Percentiles rank a stretch among this genome's conserved stretches.
phyloP scores from a whole-genome alignment of 164 flowering plant genomes.

The Vitis riparia region DNA sequence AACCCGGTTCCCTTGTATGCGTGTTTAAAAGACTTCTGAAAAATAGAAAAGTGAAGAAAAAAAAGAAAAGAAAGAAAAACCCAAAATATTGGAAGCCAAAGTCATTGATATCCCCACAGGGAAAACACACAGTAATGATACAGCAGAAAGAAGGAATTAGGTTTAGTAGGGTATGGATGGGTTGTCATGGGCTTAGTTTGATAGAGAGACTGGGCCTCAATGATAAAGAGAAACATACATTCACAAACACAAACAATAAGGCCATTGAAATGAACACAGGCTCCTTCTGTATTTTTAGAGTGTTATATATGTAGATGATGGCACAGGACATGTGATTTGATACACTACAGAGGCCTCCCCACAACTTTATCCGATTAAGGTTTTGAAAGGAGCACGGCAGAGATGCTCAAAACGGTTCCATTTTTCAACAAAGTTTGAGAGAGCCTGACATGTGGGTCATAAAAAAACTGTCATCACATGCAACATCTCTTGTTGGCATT shows the following conservation, averaged over 20 bases:
- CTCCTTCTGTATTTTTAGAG: too few relatives aligned
- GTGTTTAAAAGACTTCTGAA: neutral
- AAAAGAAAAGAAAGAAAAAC: neutral
- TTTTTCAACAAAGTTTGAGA: neutral
- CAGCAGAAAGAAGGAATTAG: too few relatives aligned
- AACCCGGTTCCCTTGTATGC: too few relatives aligned
- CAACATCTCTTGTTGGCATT: neutral
- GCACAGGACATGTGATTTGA: conserved; percentile 4
- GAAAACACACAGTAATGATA: too few relatives aligned
- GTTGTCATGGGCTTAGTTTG: too few relatives aligned
- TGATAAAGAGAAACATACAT: neutral
- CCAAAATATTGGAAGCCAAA: too few relatives aligned
- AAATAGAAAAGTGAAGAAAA: neutral
- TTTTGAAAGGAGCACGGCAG: conserved; percentile 3
- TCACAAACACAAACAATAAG: too few relatives aligned
- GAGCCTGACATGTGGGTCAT: conserved; percentile 16
- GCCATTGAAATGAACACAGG: neutral
- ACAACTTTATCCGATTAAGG: conserved; percentile 12
- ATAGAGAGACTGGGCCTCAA: too few relatives aligned
- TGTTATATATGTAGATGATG: neutral
- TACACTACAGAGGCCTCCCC: neutral
- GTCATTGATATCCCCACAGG: too few relatives aligned
- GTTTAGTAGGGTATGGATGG: too few relatives aligned
- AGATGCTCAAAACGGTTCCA: conserved; percentile 4
- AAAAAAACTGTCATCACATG: neutral